These are phyloP conservation scores for Stephanodiscus minutulus DNA, from an alignment of 108 stramenopile genomes.

Conservation along the genomic window DNA sequence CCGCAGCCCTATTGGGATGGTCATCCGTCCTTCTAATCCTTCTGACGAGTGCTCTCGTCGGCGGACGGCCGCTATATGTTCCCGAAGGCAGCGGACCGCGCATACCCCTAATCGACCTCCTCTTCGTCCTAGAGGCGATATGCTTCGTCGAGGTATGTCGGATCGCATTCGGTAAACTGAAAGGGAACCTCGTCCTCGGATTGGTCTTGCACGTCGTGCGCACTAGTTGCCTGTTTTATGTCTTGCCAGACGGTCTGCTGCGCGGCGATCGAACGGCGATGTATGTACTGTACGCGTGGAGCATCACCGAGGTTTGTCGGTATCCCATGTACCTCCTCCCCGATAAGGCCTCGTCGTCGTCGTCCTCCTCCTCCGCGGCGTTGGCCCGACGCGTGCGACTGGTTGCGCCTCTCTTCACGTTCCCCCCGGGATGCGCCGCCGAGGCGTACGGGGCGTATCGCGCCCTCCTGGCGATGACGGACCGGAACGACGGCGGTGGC, in stretches of 20 bases:
- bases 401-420: slow-evolving; percentile 48
- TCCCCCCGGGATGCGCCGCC: slow-evolving; percentile 47
- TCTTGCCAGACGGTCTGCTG: slow-evolving; percentile 25
- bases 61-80: neutral
- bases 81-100: neutral
- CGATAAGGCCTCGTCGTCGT: too few species aligned
- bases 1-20: slow-evolving; percentile 35
- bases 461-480: slow-evolving; percentile 13
- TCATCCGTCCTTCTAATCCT: slow-evolving; percentile 20
- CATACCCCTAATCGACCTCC: slow-evolving; percentile 11
- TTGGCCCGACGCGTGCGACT: slow-evolving; percentile 43
- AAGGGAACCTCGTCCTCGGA: slow-evolving; percentile 52
- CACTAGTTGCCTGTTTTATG: slow-evolving; percentile 29
- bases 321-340: slow-evolving; percentile 68
- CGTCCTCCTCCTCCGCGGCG: too few species aligned
- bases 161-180: slow-evolving; percentile 50
- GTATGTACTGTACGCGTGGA: slow-evolving; percentile 42
- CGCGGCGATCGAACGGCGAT: neutral
- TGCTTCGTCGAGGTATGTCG: slow-evolving; percentile 55
- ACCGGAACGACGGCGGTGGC: neutral
- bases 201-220: slow-evolving; percentile 50
- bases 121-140: slow-evolving; percentile 45
- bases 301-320: slow-evolving; percentile 51
- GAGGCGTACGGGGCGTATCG: slow-evolving; percentile 50
- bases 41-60: slow-evolving; percentile 4